Percentiles rank a stretch among this genome's conserved stretches.
Evolutionary conservation across 169 alveolate species (phyloP).

Genomic region (Plasmodium inui): DNA sequence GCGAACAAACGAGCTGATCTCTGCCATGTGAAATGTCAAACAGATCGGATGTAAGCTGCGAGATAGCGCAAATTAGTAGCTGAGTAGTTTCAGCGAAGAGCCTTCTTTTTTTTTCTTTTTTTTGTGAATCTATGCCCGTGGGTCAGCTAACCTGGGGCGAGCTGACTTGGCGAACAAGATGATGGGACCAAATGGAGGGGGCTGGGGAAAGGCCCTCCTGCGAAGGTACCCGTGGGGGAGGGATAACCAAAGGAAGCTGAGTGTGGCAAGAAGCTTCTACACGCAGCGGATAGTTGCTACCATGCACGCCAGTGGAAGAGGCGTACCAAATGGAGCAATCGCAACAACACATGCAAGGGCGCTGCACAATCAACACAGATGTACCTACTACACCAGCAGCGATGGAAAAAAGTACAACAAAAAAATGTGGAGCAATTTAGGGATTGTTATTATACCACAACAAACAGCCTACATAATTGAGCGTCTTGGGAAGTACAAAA

Average conservation of each 20-base stretch:
- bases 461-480: conserved; percentile 93
- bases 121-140: not conserved
- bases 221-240: not conserved
- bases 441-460: conserved; percentile 93
- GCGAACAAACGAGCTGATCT: not conserved
- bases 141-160: not conserved
- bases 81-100: not conserved
- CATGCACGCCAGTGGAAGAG: not conserved
- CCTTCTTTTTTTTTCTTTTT: not conserved
- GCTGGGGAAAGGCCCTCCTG: not conserved
- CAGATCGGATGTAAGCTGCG: not conserved
- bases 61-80: not conserved
- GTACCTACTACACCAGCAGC: conserved; percentile 58
- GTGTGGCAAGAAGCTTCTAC: not conserved
- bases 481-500: conserved; percentile 91
- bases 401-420: conserved; percentile 30
- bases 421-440: conserved; percentile 72
- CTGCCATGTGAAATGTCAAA: not conserved
- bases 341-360: not conserved
- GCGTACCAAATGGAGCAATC: not conserved
- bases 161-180: not conserved
- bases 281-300: not conserved
- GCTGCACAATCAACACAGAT: not conserved
- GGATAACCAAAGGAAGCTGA: not conserved
- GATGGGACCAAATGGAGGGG: not conserved